These are phyloP conservation scores for Lanmaoa pseudosensibilis DNA, from an alignment of 768 basidiomycete genomes.

Conservation along the genomic window DNA sequence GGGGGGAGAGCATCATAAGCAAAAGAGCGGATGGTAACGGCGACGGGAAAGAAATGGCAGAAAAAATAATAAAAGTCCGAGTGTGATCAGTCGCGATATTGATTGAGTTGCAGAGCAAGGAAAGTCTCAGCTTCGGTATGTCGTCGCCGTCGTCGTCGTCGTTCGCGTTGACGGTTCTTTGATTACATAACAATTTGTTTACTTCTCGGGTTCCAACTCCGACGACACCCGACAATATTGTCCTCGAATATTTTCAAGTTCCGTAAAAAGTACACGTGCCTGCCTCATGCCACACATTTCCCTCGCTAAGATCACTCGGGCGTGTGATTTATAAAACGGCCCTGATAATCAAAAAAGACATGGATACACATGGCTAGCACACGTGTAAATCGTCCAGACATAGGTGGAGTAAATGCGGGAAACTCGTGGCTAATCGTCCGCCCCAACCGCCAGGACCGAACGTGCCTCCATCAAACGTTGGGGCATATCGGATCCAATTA, in stretches of 20 bases:
- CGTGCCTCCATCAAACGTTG: no score
- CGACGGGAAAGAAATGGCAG: slow-evolving; percentile 1
- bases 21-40: slow-evolving; percentile 52
- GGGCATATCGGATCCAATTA: slow-evolving; percentile 14
- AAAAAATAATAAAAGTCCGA: slow-evolving; percentile 23
- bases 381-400: slow-evolving; percentile 18
- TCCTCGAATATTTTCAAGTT: slow-evolving; percentile 4
- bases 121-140: slow-evolving; percentile 20
- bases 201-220: slow-evolving; percentile 21
- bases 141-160: slow-evolving; percentile 24
- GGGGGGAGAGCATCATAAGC: slow-evolving; percentile 44
- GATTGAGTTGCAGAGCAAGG: no score
- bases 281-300: slow-evolving; percentile 14
- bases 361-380: slow-evolving; percentile 5
- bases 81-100: no score
- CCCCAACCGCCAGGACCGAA: slow-evolving; percentile 16
- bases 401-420: slow-evolving; percentile 5
- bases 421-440: not conserved
- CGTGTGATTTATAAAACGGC: slow-evolving; percentile 17
- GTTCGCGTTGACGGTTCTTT: slow-evolving; percentile 14
- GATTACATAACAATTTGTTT: slow-evolving; percentile 25
- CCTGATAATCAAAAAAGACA: not conserved
- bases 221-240: slow-evolving; percentile 10
- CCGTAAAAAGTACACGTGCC: slow-evolving; percentile 22
- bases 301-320: slow-evolving; percentile 27